Percentiles rank a stretch among this genome's conserved stretches.
These are phyloP conservation scores for Claviceps capensis DNA, from an alignment of 2,329 filamentous ascomycete species.

Conservation along the genomic window DNA sequence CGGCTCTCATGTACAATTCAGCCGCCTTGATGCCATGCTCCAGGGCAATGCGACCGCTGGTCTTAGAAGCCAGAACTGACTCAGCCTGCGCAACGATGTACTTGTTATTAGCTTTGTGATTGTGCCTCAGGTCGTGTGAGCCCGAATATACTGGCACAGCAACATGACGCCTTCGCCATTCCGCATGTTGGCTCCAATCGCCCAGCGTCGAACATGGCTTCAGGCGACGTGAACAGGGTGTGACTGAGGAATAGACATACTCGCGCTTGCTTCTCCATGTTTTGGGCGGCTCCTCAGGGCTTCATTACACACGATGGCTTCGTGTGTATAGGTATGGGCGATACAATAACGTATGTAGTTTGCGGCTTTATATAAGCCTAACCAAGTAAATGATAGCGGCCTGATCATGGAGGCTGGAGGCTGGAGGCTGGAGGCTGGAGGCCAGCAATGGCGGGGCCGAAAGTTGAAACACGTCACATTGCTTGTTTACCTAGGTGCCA, in stretches of 20 bases:
- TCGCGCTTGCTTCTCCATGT: neutral
- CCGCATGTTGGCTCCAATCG: neutral
- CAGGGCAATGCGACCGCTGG: slow-evolving; percentile 44
- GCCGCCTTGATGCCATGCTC: slow-evolving; percentile 62
- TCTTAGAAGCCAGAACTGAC: slow-evolving; percentile 22
- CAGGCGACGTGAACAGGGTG: neutral
- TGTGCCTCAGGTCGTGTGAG: neutral
- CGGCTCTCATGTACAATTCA: slow-evolving; percentile 69
- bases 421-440: neutral
- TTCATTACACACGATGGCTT: neutral
- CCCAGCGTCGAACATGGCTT: neutral
- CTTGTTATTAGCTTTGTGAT: neutral
- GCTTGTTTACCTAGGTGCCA: too few relatives aligned
- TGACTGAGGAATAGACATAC: neutral
- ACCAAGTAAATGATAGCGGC: neutral
- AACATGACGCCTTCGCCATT: neutral
- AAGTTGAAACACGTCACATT: too few relatives aligned
- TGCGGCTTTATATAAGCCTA: too few relatives aligned
- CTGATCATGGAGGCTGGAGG: neutral
- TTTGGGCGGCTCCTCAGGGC: neutral
- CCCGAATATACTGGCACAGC: neutral
- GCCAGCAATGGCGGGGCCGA: neutral
- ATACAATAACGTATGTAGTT: neutral
- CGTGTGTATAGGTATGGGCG: neutral
- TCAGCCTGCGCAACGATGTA: slow-evolving; percentile 17